These are phyloP conservation scores for Pleurotus tuoliensis DNA, from an alignment of 768 basidiomycete species.

Conservation along the genomic window DNA sequence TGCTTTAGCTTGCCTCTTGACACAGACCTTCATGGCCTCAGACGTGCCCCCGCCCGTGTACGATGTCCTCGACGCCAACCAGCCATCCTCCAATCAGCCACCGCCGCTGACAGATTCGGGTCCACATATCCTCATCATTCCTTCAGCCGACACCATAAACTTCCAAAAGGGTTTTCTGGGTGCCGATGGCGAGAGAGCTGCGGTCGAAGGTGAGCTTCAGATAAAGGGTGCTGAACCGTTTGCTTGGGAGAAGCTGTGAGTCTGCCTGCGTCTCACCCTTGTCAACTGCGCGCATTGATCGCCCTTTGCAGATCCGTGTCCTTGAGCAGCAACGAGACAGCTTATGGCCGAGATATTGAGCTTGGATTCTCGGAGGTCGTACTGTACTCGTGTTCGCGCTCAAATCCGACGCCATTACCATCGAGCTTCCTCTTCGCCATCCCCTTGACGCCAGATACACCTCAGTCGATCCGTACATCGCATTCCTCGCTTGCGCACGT, in stretches of 20 bases:
- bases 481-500: conserved; percentile 70
- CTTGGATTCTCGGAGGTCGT: conserved; percentile 55
- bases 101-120: conserved; percentile 17
- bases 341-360: conserved; percentile 60
- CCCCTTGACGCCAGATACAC: conserved; percentile 73
- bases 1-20: conserved; percentile 10
- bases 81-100: conserved; percentile 4
- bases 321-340: conserved; percentile 63
- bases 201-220: conserved; percentile 85
- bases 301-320: conserved; percentile 50
- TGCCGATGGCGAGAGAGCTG: conserved; percentile 76
- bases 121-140: conserved; percentile 74
- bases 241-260: conserved; percentile 71
- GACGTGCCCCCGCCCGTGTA: conserved; percentile 60
- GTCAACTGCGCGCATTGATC: conserved; percentile 11
- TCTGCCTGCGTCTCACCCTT: conserved; percentile 16
- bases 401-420: conserved; percentile 40
- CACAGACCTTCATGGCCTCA: conserved; percentile 24
- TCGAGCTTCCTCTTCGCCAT: conserved; percentile 77
- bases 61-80: conserved; percentile 27
- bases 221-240: conserved; percentile 63
- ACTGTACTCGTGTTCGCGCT: conserved; percentile 42
- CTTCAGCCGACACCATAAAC: conserved; percentile 61
- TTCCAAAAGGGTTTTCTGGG: conserved; percentile 89
- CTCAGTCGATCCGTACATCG: conserved; percentile 76